Percentiles rank a stretch among this genome's conserved stretches.
phyloP scores from a whole-genome alignment of 768 basidiomycete genomes.

The Filobasidium floriforme region DNA sequence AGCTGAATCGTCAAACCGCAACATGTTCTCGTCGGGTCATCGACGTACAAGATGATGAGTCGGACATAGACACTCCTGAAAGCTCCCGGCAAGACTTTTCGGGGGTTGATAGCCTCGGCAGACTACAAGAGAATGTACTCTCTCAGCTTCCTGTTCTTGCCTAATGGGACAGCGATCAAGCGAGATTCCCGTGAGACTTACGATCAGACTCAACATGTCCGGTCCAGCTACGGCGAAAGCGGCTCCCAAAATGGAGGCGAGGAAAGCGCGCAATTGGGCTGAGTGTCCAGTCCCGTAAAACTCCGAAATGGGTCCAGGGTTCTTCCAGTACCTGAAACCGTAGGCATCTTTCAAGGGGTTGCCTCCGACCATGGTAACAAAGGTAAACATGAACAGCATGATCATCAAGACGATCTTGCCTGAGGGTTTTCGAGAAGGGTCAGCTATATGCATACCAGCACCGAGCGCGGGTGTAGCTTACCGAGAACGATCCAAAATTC shows the following conservation, averaged over 20 bases:
- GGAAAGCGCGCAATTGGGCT: conserved; percentile 16
- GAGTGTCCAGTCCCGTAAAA: conserved; percentile 23
- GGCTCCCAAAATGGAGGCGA: conserved; percentile 23
- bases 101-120: conserved; percentile 1
- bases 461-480: neutral
- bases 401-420: conserved; percentile 50
- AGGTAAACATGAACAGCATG: conserved; percentile 54
- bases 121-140: neutral
- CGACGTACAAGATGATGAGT: conserved; percentile 25
- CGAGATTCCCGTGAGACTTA: neutral
- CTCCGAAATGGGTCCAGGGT: conserved; percentile 24
- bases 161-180: neutral
- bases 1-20: conserved; percentile 4
- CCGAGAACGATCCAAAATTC: neutral
- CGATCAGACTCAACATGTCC: neutral
- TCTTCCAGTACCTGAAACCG: conserved; percentile 49
- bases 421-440: neutral
- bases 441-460: neutral
- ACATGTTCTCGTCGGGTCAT: conserved; percentile 19
- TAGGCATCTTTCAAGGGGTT: conserved; percentile 55
- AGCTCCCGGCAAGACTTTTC: neutral
- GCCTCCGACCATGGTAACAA: conserved; percentile 58
- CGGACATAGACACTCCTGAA: conserved; percentile 26
- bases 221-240: conserved; percentile 17
- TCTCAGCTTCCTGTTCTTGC: neutral